Conservation (phyloP, 495 filamentous ascomycete species). For the Gamarada debralockiae region DNA sequence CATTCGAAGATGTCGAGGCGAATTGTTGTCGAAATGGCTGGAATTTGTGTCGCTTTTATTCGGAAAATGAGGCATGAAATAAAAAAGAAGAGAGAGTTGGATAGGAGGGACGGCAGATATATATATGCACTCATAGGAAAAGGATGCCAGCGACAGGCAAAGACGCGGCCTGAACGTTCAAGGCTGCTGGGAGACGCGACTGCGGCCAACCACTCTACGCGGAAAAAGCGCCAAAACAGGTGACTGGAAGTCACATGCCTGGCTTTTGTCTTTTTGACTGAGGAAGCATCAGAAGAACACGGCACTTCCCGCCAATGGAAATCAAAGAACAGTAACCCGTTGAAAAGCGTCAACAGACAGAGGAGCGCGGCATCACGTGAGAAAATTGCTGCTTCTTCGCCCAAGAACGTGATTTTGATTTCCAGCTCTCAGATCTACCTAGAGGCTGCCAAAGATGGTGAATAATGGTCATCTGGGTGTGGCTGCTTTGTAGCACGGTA, state of each 20-base stretch:
- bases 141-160: slow-evolving; percentile 4
- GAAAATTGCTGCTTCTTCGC: too few relatives aligned
- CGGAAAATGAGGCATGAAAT: background rate
- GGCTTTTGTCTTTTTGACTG: too few relatives aligned
- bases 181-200: slow-evolving; percentile 2
- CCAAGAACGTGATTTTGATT: too few relatives aligned
- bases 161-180: slow-evolving; percentile 3
- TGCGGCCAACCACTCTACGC: slow-evolving; percentile 1
- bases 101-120: background rate
- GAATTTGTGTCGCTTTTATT: background rate
- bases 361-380: too few relatives aligned
- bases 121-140: slow-evolving; percentile 4
- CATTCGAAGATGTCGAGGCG: background rate
- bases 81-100: slow-evolving; percentile 2
- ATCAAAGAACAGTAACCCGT: too few relatives aligned
- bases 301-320: too few relatives aligned
- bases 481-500: too few relatives aligned
- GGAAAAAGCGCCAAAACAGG: background rate
- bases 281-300: too few relatives aligned
- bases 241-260: slow-evolving; percentile 1
- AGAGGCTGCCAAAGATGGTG: too few relatives aligned
- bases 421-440: too few relatives aligned
- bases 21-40: background rate
- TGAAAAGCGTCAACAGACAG: too few relatives aligned
- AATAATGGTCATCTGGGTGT: too few relatives aligned